phyloP scores from a whole-genome alignment of 495 filamentous ascomycete genomes.

The Endocarpon pusillum region DNA sequence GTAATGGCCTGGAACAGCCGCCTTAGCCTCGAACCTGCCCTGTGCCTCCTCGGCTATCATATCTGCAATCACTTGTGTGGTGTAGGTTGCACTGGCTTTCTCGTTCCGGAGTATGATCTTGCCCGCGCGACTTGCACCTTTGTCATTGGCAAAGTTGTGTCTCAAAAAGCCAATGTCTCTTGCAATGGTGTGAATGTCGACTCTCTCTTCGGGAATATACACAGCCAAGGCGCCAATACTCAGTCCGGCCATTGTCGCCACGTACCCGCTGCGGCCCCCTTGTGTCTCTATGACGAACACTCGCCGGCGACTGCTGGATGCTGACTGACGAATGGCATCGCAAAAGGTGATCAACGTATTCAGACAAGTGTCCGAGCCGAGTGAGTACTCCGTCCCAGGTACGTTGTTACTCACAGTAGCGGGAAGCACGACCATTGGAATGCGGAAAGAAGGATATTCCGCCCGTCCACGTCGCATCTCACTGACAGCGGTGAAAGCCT shows the following conservation, averaged over 20 bases:
- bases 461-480: conserved; percentile 67
- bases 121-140: conserved; percentile 77
- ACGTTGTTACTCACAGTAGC: conserved; percentile 99
- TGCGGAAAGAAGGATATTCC: conserved; percentile 69
- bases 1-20: conserved; percentile 88
- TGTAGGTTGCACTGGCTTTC: conserved; percentile 75
- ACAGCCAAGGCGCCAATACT: conserved; percentile 85
- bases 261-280: conserved; percentile 85
- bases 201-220: conserved; percentile 93
- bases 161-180: conserved; percentile 82
- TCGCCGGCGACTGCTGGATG: conserved; percentile 74
- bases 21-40: conserved; percentile 82
- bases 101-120: conserved; percentile 93
- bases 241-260: conserved; percentile 79
- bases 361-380: conserved; percentile 91
- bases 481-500: conserved; percentile 83
- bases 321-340: conserved; percentile 92
- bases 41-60: conserved; percentile 91
- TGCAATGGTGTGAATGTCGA: conserved; percentile 83
- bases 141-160: conserved; percentile 68
- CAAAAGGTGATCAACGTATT: conserved; percentile 96
- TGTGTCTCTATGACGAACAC: conserved; percentile 98
- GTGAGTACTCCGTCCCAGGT: conserved; percentile 89
- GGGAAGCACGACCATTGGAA: conserved; percentile 81
- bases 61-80: conserved; percentile 78